A percentile compares a stretch with the other conserved stretches of the same genome.
Evolutionary conservation across 2,329 filamentous ascomycete genomes (phyloP).

Genomic region (Epichloe amarillans): DNA sequence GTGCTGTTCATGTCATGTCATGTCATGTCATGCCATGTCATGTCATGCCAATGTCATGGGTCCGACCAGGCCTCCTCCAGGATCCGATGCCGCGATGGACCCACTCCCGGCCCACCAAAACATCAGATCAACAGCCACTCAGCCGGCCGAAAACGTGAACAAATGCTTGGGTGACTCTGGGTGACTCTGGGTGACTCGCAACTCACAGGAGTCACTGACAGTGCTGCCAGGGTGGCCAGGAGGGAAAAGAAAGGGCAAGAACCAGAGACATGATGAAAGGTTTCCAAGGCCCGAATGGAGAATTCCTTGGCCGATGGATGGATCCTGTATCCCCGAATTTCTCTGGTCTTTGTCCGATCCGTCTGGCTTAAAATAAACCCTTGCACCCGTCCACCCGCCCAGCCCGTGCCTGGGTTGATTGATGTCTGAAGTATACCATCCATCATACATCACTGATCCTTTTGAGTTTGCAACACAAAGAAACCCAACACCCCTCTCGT

Average conservation of each 20-base stretch:
- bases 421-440: background rate
- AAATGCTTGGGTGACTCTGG: background rate
- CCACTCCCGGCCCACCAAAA: background rate
- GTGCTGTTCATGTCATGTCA: too few relatives aligned
- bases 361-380: background rate
- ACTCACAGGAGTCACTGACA: too few relatives aligned
- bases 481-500: background rate
- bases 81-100: background rate
- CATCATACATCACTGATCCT: background rate
- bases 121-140: slow-evolving; percentile 3
- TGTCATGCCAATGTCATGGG: background rate
- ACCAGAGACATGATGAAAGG: background rate
- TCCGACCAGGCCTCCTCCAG: background rate
- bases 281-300: slow-evolving; percentile 2
- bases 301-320: background rate
- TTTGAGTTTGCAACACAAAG: background rate
- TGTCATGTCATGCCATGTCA: too few relatives aligned
- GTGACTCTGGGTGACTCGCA: background rate
- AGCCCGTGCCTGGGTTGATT: background rate
- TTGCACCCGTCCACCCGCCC: background rate
- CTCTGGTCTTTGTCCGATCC: background rate
- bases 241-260: too few relatives aligned
- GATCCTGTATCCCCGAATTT: background rate
- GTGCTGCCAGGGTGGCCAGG: too few relatives aligned
- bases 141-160: background rate